phyloP scores from a whole-genome alignment of 257 asterid genomes.

The Primulina tabacum region DNA sequence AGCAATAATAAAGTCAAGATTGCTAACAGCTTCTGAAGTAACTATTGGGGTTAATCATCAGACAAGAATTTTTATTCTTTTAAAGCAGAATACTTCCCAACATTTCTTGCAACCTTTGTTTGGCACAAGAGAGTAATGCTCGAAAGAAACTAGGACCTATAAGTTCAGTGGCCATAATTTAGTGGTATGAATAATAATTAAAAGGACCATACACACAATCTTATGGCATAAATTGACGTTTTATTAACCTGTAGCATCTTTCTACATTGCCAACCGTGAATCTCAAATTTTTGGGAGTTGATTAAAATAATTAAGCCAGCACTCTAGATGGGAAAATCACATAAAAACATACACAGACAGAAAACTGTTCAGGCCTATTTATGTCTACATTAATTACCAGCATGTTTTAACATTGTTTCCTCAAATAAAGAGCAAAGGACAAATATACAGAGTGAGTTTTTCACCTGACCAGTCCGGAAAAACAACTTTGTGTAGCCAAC shows the following conservation, averaged over 20 bases:
- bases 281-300: neutral
- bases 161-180: constrained; percentile 4
- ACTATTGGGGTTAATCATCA: neutral
- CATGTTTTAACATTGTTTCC: constrained; percentile 15
- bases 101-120: neutral
- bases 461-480: constrained; percentile 98
- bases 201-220: neutral
- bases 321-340: constrained; percentile 16
- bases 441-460: constrained; percentile 10
- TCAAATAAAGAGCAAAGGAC: constrained; percentile 10
- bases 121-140: neutral
- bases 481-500: constrained; percentile 98
- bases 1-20: neutral
- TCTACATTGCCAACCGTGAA: neutral
- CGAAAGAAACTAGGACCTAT: neutral
- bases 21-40: neutral
- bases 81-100: neutral
- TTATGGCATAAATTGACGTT: neutral
- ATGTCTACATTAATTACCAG: constrained; percentile 14
- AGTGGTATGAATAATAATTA: neutral
- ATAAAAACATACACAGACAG: neutral
- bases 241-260: neutral
- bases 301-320: neutral
- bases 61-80: neutral
- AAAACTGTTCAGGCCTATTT: neutral